Evolutionary conservation across 2,329 filamentous ascomycete genomes (phyloP), one percentile per base, ranked within the genome.

Genomic region (Fusarium sterilihyphosum): DNA sequence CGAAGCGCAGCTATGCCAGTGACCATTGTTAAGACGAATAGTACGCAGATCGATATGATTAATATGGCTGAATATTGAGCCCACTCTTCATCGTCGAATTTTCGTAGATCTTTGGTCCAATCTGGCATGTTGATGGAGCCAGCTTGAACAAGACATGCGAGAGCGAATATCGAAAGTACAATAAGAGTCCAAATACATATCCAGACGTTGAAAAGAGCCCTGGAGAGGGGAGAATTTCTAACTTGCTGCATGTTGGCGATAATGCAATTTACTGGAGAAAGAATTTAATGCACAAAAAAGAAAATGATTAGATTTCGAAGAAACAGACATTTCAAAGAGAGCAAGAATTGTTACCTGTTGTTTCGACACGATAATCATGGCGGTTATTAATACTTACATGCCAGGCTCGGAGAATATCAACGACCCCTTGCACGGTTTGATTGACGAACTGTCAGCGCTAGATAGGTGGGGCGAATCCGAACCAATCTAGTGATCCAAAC

Each of bases 51-150:
- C 9, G 31, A 37, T n/a, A 53, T 54, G 16, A 61, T 52, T 9
- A 73, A 26, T 49, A 73, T 58, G 20, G 41, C 16, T 20, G 70
- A 37, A 20, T 70, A 73, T 41, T 44, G 56, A 14, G 37, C 18
- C 60, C 61, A 66, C 9, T 73, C 60, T 5, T 61, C 56, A 9
- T 47, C 65, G 3, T 70, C 56, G 22, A 70, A 73, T 26, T 73
- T 40, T 22, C 65, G 65, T 5, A 73, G 50, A 22, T 73, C 70
- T 43, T 70, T 73, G 8, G 70, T 73, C 70, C 70, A 73, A 5
- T 61, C 50, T 16, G 70, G 70, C 60, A 73, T 61, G 8, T 41
- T 9, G 18, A 73, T 62, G 10, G 56, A n/a, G 3, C 43, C 24
- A 16, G 37, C 50, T 13, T 70, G 65, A 1, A 73, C 70, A 10